Base-by-base conservation (phyloP, 805 yeast genomes). In the Torulaspora indica region DNA sequence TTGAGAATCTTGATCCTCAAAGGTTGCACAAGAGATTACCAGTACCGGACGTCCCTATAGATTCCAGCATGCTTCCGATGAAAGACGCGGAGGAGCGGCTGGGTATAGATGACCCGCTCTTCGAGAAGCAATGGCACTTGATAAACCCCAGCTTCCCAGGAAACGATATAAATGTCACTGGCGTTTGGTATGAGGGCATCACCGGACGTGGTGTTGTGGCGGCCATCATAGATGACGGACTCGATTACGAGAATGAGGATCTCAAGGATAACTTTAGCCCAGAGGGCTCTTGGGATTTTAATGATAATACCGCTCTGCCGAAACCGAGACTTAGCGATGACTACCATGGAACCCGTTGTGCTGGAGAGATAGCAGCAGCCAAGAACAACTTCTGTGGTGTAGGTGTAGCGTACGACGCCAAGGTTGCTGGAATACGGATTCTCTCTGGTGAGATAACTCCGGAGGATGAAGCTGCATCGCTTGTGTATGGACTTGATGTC, bases 301-400 rank as follows among this genome's bases (percentile, higher is more conserved):
- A 93, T 61, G 85, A 79, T 55, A 81, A 85, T 56, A 74, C 73
- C 0, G 73, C 78, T 17, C 68, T 81, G 37, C 98, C 98, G 2
- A 79, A 77, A 55, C 98, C 98, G 8, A 71, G 81, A 44, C 72
- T 91, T 23, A 64, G 55, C 7, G 95, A 85, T 62, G 98, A 93
- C 63, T 81, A 81, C 55, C 98, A 93, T 63, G 98, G 98, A 5
- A 93, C 98, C 0, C 72, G 98, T 52, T 93, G 98, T 70, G 98
- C 98, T 2, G 98, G 96, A 30, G 98, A 93, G 65, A 85, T 93
- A 45, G 97, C 96, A 0, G 88, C 86, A 3, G 93, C 82, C 2
- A 89, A 79, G 41, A 91, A 93, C 63, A 84, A 79, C 24, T 82
- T 73, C 15, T 93, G 98, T 67, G 98, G 98, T n/a, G 75, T 93